Evolutionary conservation across 257 asterid species (phyloP).

Genomic region (Ophiorrhiza pumila): DNA sequence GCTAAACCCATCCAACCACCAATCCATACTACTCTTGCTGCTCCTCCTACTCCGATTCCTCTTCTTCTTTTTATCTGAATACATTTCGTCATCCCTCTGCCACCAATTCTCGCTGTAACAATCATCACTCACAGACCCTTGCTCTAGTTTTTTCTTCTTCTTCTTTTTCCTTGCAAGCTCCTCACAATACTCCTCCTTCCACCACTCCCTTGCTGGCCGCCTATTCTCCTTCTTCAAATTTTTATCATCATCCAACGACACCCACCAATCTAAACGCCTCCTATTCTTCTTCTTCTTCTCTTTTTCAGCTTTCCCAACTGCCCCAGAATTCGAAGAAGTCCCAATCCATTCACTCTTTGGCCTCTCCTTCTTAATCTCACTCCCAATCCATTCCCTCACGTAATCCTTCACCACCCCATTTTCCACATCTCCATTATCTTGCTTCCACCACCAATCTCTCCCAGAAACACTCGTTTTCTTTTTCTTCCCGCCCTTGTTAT

Average conservation of each 20-base stretch:
- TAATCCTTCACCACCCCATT: conserved; percentile 76
- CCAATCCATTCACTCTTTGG: conserved; percentile 78
- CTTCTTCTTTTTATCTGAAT: conserved; percentile 46
- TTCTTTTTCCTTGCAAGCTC: conserved; percentile 89
- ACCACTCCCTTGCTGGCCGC: conserved; percentile 97
- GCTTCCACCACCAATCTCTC: conserved; percentile 99
- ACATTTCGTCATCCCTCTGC: conserved; percentile 59
- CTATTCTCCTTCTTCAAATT: conserved; percentile 70
- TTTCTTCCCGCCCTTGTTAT: conserved; percentile 39
- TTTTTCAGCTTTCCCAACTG: conserved; percentile 45
- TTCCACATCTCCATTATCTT: conserved; percentile 58
- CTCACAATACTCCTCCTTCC: conserved; percentile 97
- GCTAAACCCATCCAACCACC: conserved; percentile 92
- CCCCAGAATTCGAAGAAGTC: conserved; percentile 52
- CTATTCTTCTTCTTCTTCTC: conserved; percentile 46
- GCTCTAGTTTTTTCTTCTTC: conserved; percentile 57
- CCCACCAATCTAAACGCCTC: conserved; percentile 92
- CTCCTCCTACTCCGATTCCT: conserved; percentile 52
- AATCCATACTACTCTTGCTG: conserved; percentile 74
- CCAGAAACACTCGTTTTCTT: conserved; percentile 67
- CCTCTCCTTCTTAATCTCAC: conserved; percentile 87
- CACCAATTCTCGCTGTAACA: conserved; percentile 49
- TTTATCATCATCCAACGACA: conserved; percentile 75
- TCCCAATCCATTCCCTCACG: conserved; percentile 97
- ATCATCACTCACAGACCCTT: conserved; percentile 50